phyloP scores from a whole-genome alignment of 2,329 filamentous ascomycete species.

The Aureobasidium mangrovei region DNA sequence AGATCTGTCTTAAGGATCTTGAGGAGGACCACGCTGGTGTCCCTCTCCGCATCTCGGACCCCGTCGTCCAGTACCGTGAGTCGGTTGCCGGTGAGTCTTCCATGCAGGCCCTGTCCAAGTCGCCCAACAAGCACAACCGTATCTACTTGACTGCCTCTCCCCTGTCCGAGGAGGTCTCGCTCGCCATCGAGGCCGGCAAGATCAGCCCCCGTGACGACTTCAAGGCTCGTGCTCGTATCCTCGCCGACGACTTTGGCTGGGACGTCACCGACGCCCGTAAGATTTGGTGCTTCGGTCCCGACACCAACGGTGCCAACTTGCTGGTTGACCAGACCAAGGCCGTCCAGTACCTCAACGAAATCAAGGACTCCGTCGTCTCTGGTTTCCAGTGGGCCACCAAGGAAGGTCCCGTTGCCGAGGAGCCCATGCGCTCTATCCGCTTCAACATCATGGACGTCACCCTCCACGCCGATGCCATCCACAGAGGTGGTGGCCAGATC shows the following conservation, averaged over 20 bases:
- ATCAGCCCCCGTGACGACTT: constrained; percentile 94
- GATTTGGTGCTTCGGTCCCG: constrained; percentile 99
- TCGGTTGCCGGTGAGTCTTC: constrained; percentile 75
- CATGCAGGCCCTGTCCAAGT: constrained; percentile 98
- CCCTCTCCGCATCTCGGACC: constrained; percentile 94
- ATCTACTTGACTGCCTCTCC: constrained; percentile 91
- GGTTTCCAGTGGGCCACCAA: constrained; percentile 99
- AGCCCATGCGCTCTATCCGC: constrained; percentile 93
- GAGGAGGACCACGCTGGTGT: constrained; percentile 99
- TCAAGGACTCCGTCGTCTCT: constrained; percentile 99
- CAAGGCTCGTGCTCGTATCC: constrained; percentile 92
- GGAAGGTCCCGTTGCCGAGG: constrained; percentile 95
- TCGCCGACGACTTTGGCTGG: constrained; percentile 97
- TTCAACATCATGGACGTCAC: constrained; percentile 99
- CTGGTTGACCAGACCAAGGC: constrained; percentile 99
- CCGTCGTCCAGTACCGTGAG: constrained; percentile 98
- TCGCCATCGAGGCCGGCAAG: constrained; percentile 85
- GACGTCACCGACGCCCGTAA: constrained; percentile 99
- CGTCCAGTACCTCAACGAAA: constrained; percentile 99
- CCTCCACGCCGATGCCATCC: constrained; percentile 97
- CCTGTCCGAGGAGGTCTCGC: constrained; percentile 81
- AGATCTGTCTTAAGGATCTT: constrained; percentile 99
- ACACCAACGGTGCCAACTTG: constrained; percentile 96
- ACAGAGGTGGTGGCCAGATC: constrained; percentile 98
- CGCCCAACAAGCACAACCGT: constrained; percentile 99